Evolutionary conservation across 257 asterid genomes (phyloP).

Genomic region (Solanum bulbocastanum): DNA sequence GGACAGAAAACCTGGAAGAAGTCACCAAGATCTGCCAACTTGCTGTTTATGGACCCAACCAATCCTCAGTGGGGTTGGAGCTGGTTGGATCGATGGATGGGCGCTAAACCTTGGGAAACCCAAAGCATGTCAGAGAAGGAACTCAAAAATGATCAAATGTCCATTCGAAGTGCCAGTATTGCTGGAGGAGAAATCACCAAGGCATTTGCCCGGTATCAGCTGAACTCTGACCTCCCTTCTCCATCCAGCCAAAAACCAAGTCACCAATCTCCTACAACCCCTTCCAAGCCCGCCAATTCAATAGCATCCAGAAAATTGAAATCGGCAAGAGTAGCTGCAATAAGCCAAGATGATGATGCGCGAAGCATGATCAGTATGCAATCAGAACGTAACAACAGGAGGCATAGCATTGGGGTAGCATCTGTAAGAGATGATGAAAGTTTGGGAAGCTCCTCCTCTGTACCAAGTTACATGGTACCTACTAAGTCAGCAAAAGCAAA

Average conservation of each 20-base stretch:
- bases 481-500: constrained; percentile 88
- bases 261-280: constrained; percentile 38
- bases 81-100: constrained; percentile 97
- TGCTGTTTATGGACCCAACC: constrained; percentile 85
- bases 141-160: constrained; percentile 26
- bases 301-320: constrained; percentile 35
- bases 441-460: constrained; percentile 56
- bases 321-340: constrained; percentile 48
- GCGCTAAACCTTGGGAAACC: constrained; percentile 64
- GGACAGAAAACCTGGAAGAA: constrained; percentile 93
- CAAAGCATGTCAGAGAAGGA: constrained; percentile 42
- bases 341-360: constrained; percentile 66
- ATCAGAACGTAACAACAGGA: constrained; percentile 55
- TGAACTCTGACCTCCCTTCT: constrained; percentile 41
- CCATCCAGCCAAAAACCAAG: constrained; percentile 37
- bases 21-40: constrained; percentile 56
- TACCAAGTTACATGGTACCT: constrained; percentile 91
- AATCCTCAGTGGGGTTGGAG: constrained; percentile 99
- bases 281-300: constrained; percentile 22
- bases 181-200: constrained; percentile 56
- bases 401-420: constrained; percentile 85
- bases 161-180: constrained; percentile 29
- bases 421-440: constrained; percentile 85
- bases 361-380: constrained; percentile 53
- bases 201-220: constrained; percentile 68